Conservation (phyloP, 805 yeast species). For the Kodamaea sagamina region DNA sequence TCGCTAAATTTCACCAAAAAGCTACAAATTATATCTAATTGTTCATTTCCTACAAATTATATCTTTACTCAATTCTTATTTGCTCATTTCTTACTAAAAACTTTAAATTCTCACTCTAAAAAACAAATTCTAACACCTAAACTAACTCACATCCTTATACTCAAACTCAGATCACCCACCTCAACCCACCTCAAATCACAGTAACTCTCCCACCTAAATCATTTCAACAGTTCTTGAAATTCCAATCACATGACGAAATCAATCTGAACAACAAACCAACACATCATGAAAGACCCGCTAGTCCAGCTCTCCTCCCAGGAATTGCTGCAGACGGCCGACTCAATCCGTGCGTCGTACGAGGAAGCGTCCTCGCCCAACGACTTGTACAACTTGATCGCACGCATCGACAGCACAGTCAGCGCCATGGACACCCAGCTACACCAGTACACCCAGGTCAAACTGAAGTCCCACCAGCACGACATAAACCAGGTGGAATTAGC, state of each 20-base stretch:
- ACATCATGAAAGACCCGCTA: neutral
- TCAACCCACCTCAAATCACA: too few relatives aligned
- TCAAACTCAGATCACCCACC: too few relatives aligned
- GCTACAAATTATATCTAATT: neutral
- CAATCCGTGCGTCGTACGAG: neutral
- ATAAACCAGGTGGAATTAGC: slow-evolving; percentile 56
- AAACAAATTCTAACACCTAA: too few relatives aligned
- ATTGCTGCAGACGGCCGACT: neutral
- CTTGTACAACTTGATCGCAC: slow-evolving; percentile 25
- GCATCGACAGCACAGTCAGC: slow-evolving; percentile 30
- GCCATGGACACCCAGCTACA: slow-evolving; percentile 29
- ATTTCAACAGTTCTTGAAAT: too few relatives aligned
- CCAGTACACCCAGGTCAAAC: slow-evolving; percentile 25
- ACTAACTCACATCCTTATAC: too few relatives aligned
- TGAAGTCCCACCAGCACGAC: slow-evolving; percentile 36
- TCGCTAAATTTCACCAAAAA: neutral
- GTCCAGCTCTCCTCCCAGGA: neutral
- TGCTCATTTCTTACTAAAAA: too few relatives aligned
- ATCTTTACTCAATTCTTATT: too few relatives aligned
- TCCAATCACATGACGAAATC: slow-evolving; percentile 1
- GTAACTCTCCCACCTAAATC: too few relatives aligned
- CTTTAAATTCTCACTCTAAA: too few relatives aligned
- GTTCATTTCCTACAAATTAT: too few relatives aligned
- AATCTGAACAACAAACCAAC: slow-evolving; percentile 1
- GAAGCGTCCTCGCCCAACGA: slow-evolving; percentile 26